phyloP scores from a whole-genome alignment of 306 rosid species.

The Glycyrrhiza uralensis region DNA sequence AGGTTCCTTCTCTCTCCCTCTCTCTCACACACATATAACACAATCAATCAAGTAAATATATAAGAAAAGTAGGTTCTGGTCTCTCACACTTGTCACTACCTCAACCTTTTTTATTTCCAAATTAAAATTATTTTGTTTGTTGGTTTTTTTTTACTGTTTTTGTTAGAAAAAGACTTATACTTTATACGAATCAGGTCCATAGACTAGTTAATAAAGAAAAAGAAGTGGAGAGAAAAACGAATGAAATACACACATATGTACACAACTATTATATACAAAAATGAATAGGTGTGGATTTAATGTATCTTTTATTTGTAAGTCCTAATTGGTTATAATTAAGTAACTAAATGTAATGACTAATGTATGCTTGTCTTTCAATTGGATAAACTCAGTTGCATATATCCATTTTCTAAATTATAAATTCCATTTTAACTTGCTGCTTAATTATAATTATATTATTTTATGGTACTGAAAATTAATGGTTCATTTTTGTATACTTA shows the following conservation, averaged over 20 bases:
- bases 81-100: too few species aligned
- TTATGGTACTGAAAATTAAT: neutral
- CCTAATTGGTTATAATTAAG: neutral
- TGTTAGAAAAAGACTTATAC: too few species aligned
- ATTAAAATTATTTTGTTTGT: too few species aligned
- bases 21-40: too few species aligned
- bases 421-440: neutral
- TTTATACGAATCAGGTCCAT: too few species aligned
- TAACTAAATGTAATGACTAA: neutral
- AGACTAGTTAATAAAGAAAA: too few species aligned
- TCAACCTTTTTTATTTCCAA: too few species aligned
- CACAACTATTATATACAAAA: neutral
- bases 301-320: neutral
- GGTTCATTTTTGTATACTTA: slow-evolving; percentile 12
- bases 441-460: neutral
- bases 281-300: neutral
- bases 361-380: neutral
- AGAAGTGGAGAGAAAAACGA: neutral
- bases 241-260: neutral
- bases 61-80: too few species aligned
- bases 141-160: too few species aligned
- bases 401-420: neutral
- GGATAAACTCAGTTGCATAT: neutral
- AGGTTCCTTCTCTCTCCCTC: slow-evolving; percentile 38
- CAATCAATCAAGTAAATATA: too few species aligned